Conservation (phyloP, 768 basidiomycete genomes). For the Suillus weaverae region DNA sequence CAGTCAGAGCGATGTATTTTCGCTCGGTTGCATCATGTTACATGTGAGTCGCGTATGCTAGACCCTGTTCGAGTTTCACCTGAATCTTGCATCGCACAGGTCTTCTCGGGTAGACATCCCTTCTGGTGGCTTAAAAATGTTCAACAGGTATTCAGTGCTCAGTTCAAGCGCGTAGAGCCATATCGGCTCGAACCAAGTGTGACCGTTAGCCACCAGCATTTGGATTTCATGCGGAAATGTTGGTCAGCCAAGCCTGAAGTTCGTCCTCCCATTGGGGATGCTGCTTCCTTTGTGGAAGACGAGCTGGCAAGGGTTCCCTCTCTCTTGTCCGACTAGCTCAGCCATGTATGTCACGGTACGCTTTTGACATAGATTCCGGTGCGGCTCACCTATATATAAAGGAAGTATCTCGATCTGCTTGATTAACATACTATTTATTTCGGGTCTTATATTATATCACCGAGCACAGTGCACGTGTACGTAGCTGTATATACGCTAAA, state of each 20-base stretch:
- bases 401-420: background rate
- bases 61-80: background rate
- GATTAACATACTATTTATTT: background rate
- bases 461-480: background rate
- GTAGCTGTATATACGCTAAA: background rate
- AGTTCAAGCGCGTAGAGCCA: background rate
- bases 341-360: too few relatives aligned
- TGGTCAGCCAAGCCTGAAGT: background rate
- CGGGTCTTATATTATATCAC: background rate
- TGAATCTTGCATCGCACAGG: background rate
- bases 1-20: background rate
- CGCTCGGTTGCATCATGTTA: slow-evolving; percentile 4
- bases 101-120: background rate
- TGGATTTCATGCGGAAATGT: background rate
- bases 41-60: background rate
- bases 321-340: background rate
- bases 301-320: background rate
- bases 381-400: background rate
- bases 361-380: background rate
- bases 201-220: background rate
- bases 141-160: background rate
- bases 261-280: background rate
- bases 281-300: background rate
- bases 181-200: background rate
- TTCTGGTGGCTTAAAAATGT: background rate